Evolutionary conservation across 164 flowering plant species (phyloP).

Genomic region (Litsea cubeba): DNA sequence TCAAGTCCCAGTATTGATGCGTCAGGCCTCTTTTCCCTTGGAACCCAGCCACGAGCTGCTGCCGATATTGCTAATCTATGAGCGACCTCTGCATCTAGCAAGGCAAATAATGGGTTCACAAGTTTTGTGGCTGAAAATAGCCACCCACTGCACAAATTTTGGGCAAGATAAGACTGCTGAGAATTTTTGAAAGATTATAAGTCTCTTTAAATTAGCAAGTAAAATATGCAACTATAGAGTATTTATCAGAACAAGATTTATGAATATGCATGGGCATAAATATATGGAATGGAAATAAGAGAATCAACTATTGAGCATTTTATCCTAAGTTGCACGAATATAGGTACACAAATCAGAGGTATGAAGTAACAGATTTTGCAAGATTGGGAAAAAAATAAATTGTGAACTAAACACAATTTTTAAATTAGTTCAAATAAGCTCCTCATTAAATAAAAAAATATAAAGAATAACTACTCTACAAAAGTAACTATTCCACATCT

Average conservation of each 20-base stretch:
- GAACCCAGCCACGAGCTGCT: conserved; percentile 96
- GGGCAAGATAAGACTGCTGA: conserved; percentile 5
- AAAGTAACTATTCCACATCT: no score
- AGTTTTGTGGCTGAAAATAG: conserved; percentile 89
- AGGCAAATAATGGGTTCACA: conserved; percentile 96
- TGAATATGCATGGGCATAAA: neutral
- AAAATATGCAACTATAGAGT: no score
- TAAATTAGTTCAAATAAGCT: no score
- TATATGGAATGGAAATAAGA: neutral
- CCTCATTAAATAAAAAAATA: no score
- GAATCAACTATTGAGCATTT: no score
- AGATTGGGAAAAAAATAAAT: no score
- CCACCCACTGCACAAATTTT: conserved; percentile 76
- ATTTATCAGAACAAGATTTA: neutral
- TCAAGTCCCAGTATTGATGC: conserved; percentile 66
- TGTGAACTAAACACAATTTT: no score
- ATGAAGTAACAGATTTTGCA: no score
- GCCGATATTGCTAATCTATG: conserved; percentile 79
- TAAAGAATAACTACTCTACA: no score
- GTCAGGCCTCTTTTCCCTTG: conserved; percentile 90
- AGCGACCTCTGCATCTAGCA: conserved; percentile 85
- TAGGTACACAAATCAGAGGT: no score
- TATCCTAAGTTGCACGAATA: no score
- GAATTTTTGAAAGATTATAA: neutral
- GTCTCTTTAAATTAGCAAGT: no score